Conservation (phyloP, 768 basidiomycete species). For the Hortiboletus flavorubellus region DNA sequence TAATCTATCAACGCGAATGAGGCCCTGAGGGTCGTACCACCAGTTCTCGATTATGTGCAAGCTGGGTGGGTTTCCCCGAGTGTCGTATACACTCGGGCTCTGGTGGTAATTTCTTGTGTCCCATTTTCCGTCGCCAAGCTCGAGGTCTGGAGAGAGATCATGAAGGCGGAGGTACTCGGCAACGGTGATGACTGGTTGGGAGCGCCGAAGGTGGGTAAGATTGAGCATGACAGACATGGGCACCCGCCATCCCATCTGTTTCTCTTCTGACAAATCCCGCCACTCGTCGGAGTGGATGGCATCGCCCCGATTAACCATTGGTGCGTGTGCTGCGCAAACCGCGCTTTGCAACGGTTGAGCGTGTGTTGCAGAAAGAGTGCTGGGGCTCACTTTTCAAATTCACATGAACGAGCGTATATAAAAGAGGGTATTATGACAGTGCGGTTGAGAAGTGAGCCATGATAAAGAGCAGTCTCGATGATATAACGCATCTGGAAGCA, state of each 20-base stretch:
- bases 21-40: conserved; percentile 38
- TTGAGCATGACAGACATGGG: conserved; percentile 41
- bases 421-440: conserved; percentile 43
- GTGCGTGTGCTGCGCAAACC: conserved; percentile 39
- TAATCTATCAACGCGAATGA: conserved; percentile 38
- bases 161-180: conserved; percentile 44
- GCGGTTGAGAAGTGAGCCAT: conserved; percentile 42
- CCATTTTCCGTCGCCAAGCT: conserved; percentile 40
- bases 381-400: conserved; percentile 26
- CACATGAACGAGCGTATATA: conserved; percentile 46
- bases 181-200: conserved; percentile 39
- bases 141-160: conserved; percentile 30
- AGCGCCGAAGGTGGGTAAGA: conserved; percentile 37
- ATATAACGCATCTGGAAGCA: conserved; percentile 43
- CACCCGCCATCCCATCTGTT: conserved; percentile 36
- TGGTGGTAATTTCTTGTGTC: conserved; percentile 33
- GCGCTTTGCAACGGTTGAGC: conserved; percentile 17
- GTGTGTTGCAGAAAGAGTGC: not conserved
- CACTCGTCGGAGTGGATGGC: conserved; percentile 42
- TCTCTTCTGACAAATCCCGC: conserved; percentile 35
- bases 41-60: conserved; percentile 37
- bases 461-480: conserved; percentile 42
- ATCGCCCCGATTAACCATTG: conserved; percentile 45
- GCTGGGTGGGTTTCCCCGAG: conserved; percentile 19
- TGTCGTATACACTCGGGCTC: conserved; percentile 27